Evolutionary conservation across 495 filamentous ascomycete genomes (phyloP), one percentile per base, ranked within the genome.

Genomic region (Penicillium steckii): DNA sequence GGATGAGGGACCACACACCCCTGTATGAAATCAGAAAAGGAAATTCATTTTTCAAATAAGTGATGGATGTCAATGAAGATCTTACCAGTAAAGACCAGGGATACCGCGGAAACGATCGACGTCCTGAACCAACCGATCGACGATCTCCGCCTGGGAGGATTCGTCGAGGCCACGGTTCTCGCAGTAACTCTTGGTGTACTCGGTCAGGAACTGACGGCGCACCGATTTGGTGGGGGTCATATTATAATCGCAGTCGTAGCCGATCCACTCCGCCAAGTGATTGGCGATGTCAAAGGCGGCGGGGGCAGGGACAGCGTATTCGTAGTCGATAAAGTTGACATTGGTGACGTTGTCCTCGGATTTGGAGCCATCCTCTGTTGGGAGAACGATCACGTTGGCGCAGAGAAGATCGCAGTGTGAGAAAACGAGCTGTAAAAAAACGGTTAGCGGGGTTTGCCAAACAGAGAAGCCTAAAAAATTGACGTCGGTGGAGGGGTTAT

Each of bases 281-380:
- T 99, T 99, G n/a, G 94, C 86, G 50, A 99, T 83, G 66, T 99
- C 94, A 68, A 99, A 99, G n/a, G 94, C 90, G 12, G 92, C 89
- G 1, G 95, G 94, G 7, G 91, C 91, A 2, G 95, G 91, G 1
- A 90, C 91, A 8, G 93, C 90, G 66, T 94, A 95, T 72, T 99
- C 94, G 73, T 97, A 99, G 71, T 99, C 94, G 62, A 99, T 97
- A 67, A 99, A 97, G 63, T 83, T 84, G 41, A 97, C 90, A 48
- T 74, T 60, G 53, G 78, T 61, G 5, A 69, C 53, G 15, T 74
- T 69, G 35, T 67, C 66, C 24, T 55, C 33, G 53, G 62, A 12
- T 64, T 26, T 33, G 3, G 45, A 48, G 12, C 41, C 55, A 10
- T 67, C 57, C 13, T 71, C 57, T 3, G 68, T 63, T 21, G 88